Conservation (phyloP, 345 rosid genomes). For the Triadica sebifera region DNA sequence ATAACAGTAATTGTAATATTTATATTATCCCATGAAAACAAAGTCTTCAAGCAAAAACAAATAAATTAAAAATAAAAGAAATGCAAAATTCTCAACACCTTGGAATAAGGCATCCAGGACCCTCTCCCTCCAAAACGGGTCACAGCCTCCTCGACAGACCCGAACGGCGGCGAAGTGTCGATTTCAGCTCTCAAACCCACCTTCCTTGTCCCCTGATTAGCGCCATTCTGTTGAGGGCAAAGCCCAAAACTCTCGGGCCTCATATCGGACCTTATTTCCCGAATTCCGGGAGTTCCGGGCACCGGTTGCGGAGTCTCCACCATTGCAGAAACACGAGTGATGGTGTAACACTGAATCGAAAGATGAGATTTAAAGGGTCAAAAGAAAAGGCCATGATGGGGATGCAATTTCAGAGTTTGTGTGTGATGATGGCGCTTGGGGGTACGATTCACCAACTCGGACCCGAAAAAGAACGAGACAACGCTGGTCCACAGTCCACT, state of each 20-base stretch:
- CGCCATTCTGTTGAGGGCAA: slow-evolving; percentile 27
- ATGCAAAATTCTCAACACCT: slow-evolving; percentile 39
- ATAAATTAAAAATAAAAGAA: not conserved
- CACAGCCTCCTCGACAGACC: slow-evolving; percentile 91
- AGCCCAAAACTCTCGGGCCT: slow-evolving; percentile 32
- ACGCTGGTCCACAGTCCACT: slow-evolving; percentile 20
- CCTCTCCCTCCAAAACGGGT: slow-evolving; percentile 85
- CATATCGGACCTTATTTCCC: slow-evolving; percentile 46
- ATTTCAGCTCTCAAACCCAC: slow-evolving; percentile 72
- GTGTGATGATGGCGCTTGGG: slow-evolving; percentile 46
- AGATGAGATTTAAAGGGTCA: slow-evolving; percentile 28
- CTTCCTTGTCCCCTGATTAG: slow-evolving; percentile 46
- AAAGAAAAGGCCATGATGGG: slow-evolving; percentile 24
- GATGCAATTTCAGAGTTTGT: slow-evolving; percentile 34
- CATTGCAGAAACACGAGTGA: slow-evolving; percentile 23
- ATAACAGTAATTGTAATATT: not conserved
- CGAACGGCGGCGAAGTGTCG: slow-evolving; percentile 90
- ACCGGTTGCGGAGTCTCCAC: slow-evolving; percentile 17
- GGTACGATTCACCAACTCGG: slow-evolving; percentile 25
- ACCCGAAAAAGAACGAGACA: slow-evolving; percentile 10
- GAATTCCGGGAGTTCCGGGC: slow-evolving; percentile 59
- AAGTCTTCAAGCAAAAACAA: not conserved
- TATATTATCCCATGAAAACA: not conserved
- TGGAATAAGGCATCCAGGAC: slow-evolving; percentile 60
- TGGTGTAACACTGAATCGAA: not conserved